These are phyloP conservation scores for Linaria vulgaris DNA, from an alignment of 257 asterid genomes.

Conservation along the genomic window DNA sequence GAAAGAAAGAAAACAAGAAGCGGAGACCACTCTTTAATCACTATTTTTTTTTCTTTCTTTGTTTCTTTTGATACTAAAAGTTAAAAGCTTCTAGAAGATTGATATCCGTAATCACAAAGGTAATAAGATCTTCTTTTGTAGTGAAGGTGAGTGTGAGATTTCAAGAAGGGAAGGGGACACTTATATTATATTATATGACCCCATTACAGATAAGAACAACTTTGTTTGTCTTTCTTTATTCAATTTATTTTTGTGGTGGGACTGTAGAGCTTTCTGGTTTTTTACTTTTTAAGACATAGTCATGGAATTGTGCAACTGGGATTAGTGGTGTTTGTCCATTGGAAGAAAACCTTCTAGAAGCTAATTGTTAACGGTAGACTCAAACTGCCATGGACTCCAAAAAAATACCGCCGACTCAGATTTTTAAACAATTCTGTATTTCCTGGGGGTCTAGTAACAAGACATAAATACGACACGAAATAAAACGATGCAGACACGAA, in stretches of 20 bases:
- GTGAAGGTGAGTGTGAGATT: not conserved
- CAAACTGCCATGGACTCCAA: too few species aligned
- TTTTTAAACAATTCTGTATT: too few species aligned
- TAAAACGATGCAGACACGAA: too few species aligned
- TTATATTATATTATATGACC: too few species aligned
- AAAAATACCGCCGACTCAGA: too few species aligned
- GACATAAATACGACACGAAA: too few species aligned
- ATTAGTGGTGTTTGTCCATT: slow-evolving; percentile 1
- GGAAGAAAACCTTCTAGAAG: slow-evolving; percentile 16
- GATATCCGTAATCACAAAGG: not conserved
- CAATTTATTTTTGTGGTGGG: not conserved
- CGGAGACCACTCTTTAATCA: too few species aligned
- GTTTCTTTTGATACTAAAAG: not conserved
- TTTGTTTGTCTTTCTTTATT: not conserved
- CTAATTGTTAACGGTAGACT: not conserved
- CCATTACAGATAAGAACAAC: not conserved
- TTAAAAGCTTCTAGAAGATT: slow-evolving; percentile 7
- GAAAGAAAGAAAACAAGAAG: not conserved
- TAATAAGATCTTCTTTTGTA: too few species aligned
- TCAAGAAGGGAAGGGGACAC: not conserved
- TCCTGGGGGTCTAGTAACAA: too few species aligned
- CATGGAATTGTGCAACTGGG: not conserved
- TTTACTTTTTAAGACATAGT: too few species aligned
- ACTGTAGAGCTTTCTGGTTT: too few species aligned
- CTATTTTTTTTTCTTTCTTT: not conserved